A percentile compares a stretch with the other conserved stretches of the same genome.
Conservation (phyloP, 2,329 filamentous ascomycete genomes). For the Cladophialophora exuberans region DNA sequence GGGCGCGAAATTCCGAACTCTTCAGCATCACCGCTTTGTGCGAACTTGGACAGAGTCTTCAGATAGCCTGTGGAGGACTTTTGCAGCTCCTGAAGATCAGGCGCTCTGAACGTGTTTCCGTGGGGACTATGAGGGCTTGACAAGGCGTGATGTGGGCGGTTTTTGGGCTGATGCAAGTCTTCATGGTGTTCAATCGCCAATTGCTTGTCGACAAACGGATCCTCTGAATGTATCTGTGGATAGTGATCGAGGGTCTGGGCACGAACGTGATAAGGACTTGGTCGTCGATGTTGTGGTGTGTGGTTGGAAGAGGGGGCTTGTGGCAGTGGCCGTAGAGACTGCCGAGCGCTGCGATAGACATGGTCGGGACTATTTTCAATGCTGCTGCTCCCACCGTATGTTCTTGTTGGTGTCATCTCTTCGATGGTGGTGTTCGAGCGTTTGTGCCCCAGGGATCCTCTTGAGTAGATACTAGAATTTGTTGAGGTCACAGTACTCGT, state of each 20-base stretch:
- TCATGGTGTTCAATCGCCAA: slow-evolving; percentile 48
- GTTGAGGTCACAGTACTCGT: slow-evolving; percentile 74
- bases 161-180: slow-evolving; percentile 45
- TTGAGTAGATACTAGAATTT: slow-evolving; percentile 63
- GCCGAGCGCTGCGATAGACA: slow-evolving; percentile 72
- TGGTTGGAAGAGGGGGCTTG: slow-evolving; percentile 62
- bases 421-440: slow-evolving; percentile 76
- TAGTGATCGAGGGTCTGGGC: slow-evolving; percentile 68
- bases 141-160: slow-evolving; percentile 35
- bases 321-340: slow-evolving; percentile 74
- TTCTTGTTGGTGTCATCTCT: slow-evolving; percentile 55
- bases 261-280: slow-evolving; percentile 50
- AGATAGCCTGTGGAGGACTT: slow-evolving; percentile 90
- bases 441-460: slow-evolving; percentile 60
- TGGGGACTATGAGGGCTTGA: slow-evolving; percentile 38
- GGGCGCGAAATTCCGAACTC: slow-evolving; percentile 79
- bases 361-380: slow-evolving; percentile 59
- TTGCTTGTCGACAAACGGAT: slow-evolving; percentile 46
- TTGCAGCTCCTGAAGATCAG: slow-evolving; percentile 79
- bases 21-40: slow-evolving; percentile 72
- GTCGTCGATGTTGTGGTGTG: slow-evolving; percentile 41
- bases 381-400: slow-evolving; percentile 49
- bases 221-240: slow-evolving; percentile 56
- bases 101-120: slow-evolving; percentile 59
- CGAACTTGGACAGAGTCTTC: slow-evolving; percentile 81